phyloP scores from a whole-genome alignment of 108 stramenopile genomes.

The Cyclotella baltica region DNA sequence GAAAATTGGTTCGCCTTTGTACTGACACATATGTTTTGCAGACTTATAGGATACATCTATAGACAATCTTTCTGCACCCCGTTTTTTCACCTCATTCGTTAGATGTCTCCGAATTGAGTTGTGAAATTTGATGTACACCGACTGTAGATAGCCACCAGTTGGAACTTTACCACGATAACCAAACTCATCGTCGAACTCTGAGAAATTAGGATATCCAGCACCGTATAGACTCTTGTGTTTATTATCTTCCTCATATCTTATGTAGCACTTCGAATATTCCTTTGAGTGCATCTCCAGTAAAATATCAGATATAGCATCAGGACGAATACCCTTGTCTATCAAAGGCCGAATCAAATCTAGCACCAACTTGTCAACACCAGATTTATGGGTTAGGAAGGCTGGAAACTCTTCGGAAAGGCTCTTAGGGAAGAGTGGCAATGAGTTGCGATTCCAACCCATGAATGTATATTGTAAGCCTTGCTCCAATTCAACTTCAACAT shows the following conservation, averaged over 20 bases:
- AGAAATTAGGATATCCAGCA: neutral
- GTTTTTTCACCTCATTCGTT: constrained; percentile 21
- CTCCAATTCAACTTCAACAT: neutral
- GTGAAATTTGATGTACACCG: constrained; percentile 7
- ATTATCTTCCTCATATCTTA: constrained; percentile 10
- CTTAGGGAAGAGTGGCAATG: neutral
- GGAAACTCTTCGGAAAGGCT: constrained; percentile 18
- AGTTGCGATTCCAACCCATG: constrained; percentile 18
- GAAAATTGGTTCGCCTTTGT: constrained; percentile 16
- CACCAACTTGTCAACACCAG: constrained; percentile 20
- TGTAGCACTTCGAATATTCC: neutral
- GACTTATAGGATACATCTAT: constrained; percentile 23
- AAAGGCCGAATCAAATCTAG: constrained; percentile 27
- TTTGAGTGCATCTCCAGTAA: constrained; percentile 27
- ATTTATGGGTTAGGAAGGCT: constrained; percentile 13
- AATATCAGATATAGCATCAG: constrained; percentile 7
- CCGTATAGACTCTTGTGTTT: neutral
- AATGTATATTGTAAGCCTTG: neutral
- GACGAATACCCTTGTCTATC: constrained; percentile 14
- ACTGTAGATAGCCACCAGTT: constrained; percentile 3
- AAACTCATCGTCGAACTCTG: constrained; percentile 8
- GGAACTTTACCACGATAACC: constrained; percentile 15
- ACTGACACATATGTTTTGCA: constrained; percentile 6
- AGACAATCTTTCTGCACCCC: neutral
- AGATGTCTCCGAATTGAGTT: neutral